These are phyloP conservation scores for Daedaleopsis nitida DNA, from an alignment of 768 basidiomycete species.

Conservation along the genomic window DNA sequence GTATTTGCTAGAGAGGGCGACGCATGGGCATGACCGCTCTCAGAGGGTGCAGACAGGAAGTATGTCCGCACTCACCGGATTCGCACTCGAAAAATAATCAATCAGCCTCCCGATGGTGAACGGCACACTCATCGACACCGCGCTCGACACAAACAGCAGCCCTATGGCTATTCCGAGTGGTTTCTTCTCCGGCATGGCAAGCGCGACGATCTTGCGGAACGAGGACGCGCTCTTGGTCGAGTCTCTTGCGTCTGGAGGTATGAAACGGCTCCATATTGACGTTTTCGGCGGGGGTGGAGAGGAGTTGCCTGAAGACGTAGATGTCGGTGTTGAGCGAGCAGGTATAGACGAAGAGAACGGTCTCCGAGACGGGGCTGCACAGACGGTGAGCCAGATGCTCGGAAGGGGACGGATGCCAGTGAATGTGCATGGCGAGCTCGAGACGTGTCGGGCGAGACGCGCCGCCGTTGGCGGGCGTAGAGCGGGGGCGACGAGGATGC, in stretches of 20 bases:
- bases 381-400: neutral
- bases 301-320: neutral
- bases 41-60: no score
- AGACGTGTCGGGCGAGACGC: conserved; percentile 17
- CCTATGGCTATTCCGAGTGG: conserved; percentile 77
- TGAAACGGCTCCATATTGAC: conserved; percentile 19
- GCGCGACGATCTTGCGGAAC: conserved; percentile 69
- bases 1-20: conserved; percentile 56
- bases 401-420: neutral
- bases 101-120: conserved; percentile 93
- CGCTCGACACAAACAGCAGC: conserved; percentile 81
- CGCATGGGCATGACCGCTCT: neutral
- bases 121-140: conserved; percentile 91
- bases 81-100: conserved; percentile 81
- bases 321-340: neutral
- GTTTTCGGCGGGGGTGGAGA: neutral
- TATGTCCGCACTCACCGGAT: conserved; percentile 63
- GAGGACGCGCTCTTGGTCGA: conserved; percentile 52
- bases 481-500: conserved; percentile 5
- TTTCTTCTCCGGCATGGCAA: conserved; percentile 83
- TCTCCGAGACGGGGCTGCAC: neutral
- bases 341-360: conserved; percentile 1
- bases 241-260: conserved; percentile 18
- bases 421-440: conserved; percentile 6
- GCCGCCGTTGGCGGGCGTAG: neutral